Evolutionary conservation across 768 basidiomycete genomes (phyloP), one percentile per base, ranked within the genome.

Genomic region (Psilocybe cyanescens): DNA sequence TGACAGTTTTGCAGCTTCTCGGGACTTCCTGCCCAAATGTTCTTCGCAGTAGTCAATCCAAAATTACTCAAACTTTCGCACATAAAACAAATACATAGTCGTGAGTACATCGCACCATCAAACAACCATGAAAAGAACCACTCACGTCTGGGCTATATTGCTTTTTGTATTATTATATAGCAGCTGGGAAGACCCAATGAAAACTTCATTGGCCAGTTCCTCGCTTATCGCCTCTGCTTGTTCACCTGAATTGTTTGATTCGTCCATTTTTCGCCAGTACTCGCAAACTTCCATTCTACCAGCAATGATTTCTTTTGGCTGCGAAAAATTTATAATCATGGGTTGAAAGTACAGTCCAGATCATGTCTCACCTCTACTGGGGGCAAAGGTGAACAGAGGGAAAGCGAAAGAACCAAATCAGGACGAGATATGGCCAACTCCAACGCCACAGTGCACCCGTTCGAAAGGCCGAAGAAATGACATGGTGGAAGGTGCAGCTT

Each of bases 401-500:
- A 75, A 24, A 79, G 64, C 0, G 78, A 78, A 24, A 71, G 64
- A 4, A 75, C 68, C 44, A 63, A 60, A 5, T 73, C 63, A 3
- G 78, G 77, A 59, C 73, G 71, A 3, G 64, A 62, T 14, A 68
- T 66, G n/a, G 74, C 73, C 16, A 78, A 44, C 41, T 77, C 72
- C 33, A 77, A 62, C 8, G 74, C 76, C 11, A 77, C 67, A 35
- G 67, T 68, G 31, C 70, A 68, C 3, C 76, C 77, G 41, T 76
- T 73, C 3, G 75, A 74, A 11, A 78, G 65, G 12, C 74, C 77
- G 46, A 77, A 76, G 41, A 79, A 58, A 60, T 79, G 78, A 35
- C 69, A 71, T 6, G 74, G 68, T 28, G 76, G 75, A 3, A 79
- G 58, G 2, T 65, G 60, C 19, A 79, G 58, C 12, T 74, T 72